Base-by-base conservation (phyloP, 2,329 filamentous ascomycete species). In the Ophiostoma pallidulum region DNA sequence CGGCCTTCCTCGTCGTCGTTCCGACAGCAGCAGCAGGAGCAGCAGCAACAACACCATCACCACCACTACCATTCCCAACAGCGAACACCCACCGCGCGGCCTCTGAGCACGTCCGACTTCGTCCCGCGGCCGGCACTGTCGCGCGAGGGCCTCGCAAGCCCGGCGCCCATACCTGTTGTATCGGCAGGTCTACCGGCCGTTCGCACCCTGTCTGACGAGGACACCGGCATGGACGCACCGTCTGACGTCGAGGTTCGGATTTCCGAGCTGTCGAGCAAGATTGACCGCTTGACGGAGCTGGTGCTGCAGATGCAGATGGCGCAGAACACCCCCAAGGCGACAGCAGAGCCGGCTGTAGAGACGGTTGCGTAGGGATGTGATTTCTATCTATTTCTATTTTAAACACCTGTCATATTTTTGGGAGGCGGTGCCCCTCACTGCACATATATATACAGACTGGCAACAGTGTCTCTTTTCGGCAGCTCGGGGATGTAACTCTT, bases 241-340 rank as follows among this genome's bases (percentile, higher is more conserved):
- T 49, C 48, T 4, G 56, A 58, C n/a, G 50, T 54, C 6, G 55
- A 58, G 13, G 66, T 69, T 22, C 72, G 73, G 51, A 70, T 82
- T 46, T 61, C 64, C 4, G 77, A 80, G 53, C 60, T 82, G 54
- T 68, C 69, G 36, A 62, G 61, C 40, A 80, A 80, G 66, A 78
- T 82, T 55, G 75, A 80, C 53, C 71, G 71, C 47, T 63, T 82
- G 53, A 78, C 77, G 0, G 65, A 70, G 18, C 58, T 75, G 41
- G 64, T 81, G 2, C 62, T 79, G 58, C 75, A 78, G 56, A 26
- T 51, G 48, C 45, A 54, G 31, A 28, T 26, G 2, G 36, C 38
- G 2, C 32, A 48, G 32, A 35, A 8, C 24, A 16, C 10, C 7
- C n/a, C n/a, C n/a, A n/a, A n/a, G n/a, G n/a, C n/a, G n/a, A n/a